Evolutionary conservation across 139 green algal species (phyloP), one percentile per base, ranked within the genome.

Genomic region (Coelastrella sp.): DNA sequence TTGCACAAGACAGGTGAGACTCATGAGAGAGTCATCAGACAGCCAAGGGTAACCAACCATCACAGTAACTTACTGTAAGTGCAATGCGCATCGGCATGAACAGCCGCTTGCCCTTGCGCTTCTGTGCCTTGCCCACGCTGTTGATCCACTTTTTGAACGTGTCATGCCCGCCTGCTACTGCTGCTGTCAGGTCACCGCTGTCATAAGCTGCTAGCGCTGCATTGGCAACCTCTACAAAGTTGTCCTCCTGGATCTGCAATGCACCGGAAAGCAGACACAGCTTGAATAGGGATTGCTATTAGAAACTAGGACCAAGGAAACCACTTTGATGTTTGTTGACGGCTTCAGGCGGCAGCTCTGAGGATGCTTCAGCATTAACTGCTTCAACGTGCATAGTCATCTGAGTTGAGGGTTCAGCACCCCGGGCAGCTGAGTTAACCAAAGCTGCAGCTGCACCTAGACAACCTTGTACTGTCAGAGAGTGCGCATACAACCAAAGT

Each of bases 1-100:
- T 19, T 71, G 61, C 61, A 71, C 10, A 71, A 71, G 11, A 71
- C 11, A 13, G 10, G 11, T 71, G 61, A 19, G 61, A 10, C 61
- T 71, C 10, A 10, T 19, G 61, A 13, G 2, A 6, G 14, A 14
- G 8, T 47, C 8, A 23, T 6, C 17, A 6, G 22, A 22, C 17
- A 71, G 32, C 32, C 32, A 47, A 47, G 32, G 32, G 32, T 47
- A 47, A 47, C 32, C 61, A 7, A 2, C 68, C 16, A 10, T 47
- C 7, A 22, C 5, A n/a, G 14, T 10, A 8, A n/a, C 92, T 80
- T 60, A 97, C 98, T 14, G 98, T 99, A 77, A 99, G 85, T 6
- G 94, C 95, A 13, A 99, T 94, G 56, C 98, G 96, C 91, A 98
- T 93, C 16, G 98, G 98, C 98, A 99, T 99, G 92, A 99, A 99